Evolutionary conservation across 2,329 filamentous ascomycete genomes (phyloP).

Genomic region (Exophiala sp.): DNA sequence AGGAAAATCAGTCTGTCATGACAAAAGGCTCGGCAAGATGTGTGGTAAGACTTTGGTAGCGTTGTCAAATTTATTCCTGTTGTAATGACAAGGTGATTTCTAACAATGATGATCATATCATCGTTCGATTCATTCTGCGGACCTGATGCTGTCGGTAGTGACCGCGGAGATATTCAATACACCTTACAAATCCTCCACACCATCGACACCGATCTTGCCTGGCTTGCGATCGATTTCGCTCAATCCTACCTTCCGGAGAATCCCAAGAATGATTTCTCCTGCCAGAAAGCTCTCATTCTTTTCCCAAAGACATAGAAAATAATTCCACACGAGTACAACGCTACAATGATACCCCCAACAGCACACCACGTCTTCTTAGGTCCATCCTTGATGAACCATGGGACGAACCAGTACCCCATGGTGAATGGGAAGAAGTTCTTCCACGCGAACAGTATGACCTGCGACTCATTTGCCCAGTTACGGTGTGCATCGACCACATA

Average conservation of each 20-base stretch:
- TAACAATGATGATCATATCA: no score
- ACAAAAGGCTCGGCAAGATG: no score
- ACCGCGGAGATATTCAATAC: no score
- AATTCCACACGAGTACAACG: neutral
- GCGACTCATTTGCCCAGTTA: slow-evolving; percentile 86
- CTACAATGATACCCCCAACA: slow-evolving; percentile 65
- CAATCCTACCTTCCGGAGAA: neutral
- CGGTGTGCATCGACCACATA: slow-evolving; percentile 91
- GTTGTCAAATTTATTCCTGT: no score
- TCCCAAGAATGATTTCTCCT: slow-evolving; percentile 6
- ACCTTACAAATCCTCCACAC: no score
- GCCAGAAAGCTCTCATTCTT: slow-evolving; percentile 8
- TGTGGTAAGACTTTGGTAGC: no score
- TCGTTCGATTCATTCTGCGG: no score
- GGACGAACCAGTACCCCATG: slow-evolving; percentile 25
- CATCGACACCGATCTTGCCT: no score
- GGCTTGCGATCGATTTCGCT: no score
- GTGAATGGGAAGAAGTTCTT: slow-evolving; percentile 80
- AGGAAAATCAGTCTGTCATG: no score
- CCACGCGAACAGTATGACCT: slow-evolving; percentile 88
- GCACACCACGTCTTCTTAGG: slow-evolving; percentile 74
- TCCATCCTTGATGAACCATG: slow-evolving; percentile 74
- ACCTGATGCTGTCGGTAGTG: no score
- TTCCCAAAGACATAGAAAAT: slow-evolving; percentile 10
- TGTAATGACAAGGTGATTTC: no score